Base-by-base conservation (phyloP, 164 flowering plant genomes). In the Chloranthus sessilifolius region DNA sequence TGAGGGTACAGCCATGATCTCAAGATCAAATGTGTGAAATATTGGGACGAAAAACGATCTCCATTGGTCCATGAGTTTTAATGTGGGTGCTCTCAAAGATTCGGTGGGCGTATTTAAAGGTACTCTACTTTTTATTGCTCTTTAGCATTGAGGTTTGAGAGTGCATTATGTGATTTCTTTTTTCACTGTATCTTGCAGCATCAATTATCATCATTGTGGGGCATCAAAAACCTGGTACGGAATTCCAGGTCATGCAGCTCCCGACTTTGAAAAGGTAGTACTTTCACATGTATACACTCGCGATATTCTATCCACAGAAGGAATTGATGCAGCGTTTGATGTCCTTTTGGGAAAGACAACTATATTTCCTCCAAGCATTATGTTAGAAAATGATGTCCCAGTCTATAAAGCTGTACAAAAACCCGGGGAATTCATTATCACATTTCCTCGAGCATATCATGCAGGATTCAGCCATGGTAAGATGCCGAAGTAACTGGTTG, bases 211-310 rank as follows among this genome's bases (percentile, higher is more conserved):
- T 62, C 99, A 94, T 35, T 88, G 95, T 68, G 99, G 99, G 33
- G 99, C 99, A 53, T 74, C 90, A 57, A 94, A 94, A 73, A 94
- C 96, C 27, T 94, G 99, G 99, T 94, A 94, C 73, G 99, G 97
- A 10, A 63, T 94, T 64, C 99, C 99, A 15, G 96, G 96, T 59
- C 75, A 75, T 54, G 88, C 94, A 6, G 99, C 99, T 53, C 44
- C 76, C 41, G 74, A 72, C 20, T 94, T 89, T 76, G 99, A 94
- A 58, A 87, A 74, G 62, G 94, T 76, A n/a, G 97, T 81, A n/a
- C 63, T 68, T 59, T 86, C 81, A 52, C 76, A 76, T 73, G 97
- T 94, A 15, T 94, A 89, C 44, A 71, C 67, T 17, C 65, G 36
- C 56, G 88, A 83, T 55, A 85, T 89, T 51, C 62, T 83, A 40